phyloP scores from a whole-genome alignment of 2,329 filamentous ascomycete species.

The Fonsecaea nubica region DNA sequence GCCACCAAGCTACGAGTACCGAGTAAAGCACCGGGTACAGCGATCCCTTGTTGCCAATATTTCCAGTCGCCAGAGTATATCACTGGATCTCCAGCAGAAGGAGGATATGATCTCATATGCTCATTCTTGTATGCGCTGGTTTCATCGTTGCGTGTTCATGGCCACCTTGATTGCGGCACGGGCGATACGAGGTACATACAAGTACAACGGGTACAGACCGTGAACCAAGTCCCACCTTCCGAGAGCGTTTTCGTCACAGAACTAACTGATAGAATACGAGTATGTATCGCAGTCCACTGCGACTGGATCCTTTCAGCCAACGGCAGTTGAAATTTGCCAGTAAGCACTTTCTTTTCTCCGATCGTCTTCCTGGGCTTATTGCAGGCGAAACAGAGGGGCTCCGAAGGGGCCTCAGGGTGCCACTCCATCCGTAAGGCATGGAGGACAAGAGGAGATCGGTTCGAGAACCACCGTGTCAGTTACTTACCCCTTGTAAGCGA shows the following conservation, averaged over 20 bases:
- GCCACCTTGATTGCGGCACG: neutral
- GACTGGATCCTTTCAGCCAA: neutral
- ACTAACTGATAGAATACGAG: neutral
- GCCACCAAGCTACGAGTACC: neutral
- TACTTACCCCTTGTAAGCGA: neutral
- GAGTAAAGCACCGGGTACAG: no score
- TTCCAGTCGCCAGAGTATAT: neutral
- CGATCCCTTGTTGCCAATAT: neutral
- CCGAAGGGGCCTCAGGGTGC: neutral
- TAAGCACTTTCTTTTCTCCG: constrained; percentile 3
- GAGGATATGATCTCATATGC: neutral
- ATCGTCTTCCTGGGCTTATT: constrained; percentile 9
- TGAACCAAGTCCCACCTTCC: constrained; percentile 9
- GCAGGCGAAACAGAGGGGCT: constrained; percentile 2
- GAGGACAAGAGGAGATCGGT: neutral
- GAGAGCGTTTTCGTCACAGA: neutral
- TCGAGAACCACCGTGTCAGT: neutral
- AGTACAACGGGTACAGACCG: neutral
- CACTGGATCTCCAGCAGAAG: neutral
- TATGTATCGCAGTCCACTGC: neutral
- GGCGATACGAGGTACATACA: neutral
- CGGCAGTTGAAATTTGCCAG: constrained; percentile 7
- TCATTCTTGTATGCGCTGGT: neutral
- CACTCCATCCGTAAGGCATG: neutral
- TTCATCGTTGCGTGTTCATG: neutral